A percentile compares a stretch with the other conserved stretches of the same genome.
These are phyloP conservation scores for Silene uniflora DNA, from an alignment of 148 eudicot genomes.

Conservation along the genomic window DNA sequence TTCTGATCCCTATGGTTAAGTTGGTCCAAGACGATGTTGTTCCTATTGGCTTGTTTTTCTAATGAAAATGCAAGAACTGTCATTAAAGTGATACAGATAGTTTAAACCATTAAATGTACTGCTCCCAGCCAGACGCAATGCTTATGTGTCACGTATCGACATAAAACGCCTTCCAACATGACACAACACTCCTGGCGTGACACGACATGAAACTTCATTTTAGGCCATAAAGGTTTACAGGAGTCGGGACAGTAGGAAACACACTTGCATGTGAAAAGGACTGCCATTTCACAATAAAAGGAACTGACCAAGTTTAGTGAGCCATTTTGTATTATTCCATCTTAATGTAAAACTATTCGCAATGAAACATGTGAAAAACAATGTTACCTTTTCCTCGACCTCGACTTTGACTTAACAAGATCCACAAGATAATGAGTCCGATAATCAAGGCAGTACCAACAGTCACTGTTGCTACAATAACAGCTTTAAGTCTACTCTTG, in stretches of 20 bases:
- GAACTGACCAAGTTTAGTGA: too few species aligned
- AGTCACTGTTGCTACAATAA: constrained; percentile 4
- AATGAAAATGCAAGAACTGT: background rate
- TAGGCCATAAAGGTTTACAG: too few species aligned
- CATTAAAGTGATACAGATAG: background rate
- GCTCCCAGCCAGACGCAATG: background rate
- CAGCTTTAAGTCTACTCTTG: background rate
- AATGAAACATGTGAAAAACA: background rate
- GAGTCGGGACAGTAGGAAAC: background rate
- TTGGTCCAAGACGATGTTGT: background rate
- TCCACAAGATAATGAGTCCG: constrained; percentile 2
- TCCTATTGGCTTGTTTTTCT: constrained; percentile 11
- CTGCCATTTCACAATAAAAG: too few species aligned
- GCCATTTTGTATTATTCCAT: too few species aligned
- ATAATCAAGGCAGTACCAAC: constrained; percentile 1
- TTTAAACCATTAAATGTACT: background rate
- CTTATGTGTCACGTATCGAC: background rate
- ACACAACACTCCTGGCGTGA: too few species aligned
- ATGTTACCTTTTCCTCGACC: constrained; percentile 7
- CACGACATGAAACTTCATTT: too few species aligned
- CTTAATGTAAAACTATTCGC: too few species aligned
- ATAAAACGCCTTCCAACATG: too few species aligned
- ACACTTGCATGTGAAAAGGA: too few species aligned
- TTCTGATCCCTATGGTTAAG: constrained; percentile 11
- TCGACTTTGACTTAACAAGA: background rate